A percentile compares a stretch with the other conserved stretches of the same genome.
Evolutionary conservation across 1,139 yeast genomes (phyloP).

Genomic region (Kodamaea sp.): DNA sequence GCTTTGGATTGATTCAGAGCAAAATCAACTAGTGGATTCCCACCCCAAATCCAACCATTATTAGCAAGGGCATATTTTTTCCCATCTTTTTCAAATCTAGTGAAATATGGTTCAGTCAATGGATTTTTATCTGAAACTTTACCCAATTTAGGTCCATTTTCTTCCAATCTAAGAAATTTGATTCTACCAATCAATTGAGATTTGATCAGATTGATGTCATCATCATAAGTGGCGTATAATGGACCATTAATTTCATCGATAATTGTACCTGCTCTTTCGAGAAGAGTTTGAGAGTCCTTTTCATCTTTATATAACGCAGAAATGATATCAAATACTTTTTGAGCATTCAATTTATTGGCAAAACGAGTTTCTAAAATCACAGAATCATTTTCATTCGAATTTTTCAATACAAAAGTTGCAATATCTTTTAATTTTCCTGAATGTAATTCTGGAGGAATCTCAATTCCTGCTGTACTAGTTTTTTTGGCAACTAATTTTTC

Average conservation of each 20-base stretch:
- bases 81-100: constrained; percentile 59
- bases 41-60: constrained; percentile 99
- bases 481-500: constrained; percentile 41
- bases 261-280: constrained; percentile 46
- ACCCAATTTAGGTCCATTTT: constrained; percentile 77
- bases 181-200: constrained; percentile 72
- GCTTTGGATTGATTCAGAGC: constrained; percentile 79
- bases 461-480: constrained; percentile 17
- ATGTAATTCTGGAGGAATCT: constrained; percentile 31
- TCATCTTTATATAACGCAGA: constrained; percentile 29
- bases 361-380: constrained; percentile 37
- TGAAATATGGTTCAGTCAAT: constrained; percentile 82
- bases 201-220: constrained; percentile 60
- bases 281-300: constrained; percentile 31
- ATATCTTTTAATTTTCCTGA: constrained; percentile 36
- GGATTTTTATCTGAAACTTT: constrained; percentile 53
- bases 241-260: constrained; percentile 76
- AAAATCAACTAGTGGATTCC: constrained; percentile 88
- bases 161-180: constrained; percentile 70
- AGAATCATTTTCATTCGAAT: constrained; percentile 27
- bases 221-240: constrained; percentile 71
- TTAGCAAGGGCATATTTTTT: constrained; percentile 75
- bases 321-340: constrained; percentile 47
- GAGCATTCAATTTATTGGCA: constrained; percentile 51
- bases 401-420: constrained; percentile 48